Conservation (phyloP, 208 protist species). For the Acanthamoeba castellanii region DNA sequence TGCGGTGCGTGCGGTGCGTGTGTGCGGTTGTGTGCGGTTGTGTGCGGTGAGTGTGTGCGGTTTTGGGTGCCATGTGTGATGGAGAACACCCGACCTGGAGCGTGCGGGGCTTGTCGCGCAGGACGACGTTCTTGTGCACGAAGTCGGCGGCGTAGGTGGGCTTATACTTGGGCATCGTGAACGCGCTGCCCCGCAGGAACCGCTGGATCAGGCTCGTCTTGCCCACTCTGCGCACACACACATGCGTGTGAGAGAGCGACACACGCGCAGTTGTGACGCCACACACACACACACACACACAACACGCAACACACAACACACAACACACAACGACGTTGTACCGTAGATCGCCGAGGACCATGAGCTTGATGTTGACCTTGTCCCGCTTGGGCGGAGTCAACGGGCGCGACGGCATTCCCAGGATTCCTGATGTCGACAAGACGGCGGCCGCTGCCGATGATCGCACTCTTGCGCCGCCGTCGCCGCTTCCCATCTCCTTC, state of each 20-base stretch:
- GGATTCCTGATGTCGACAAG: no score
- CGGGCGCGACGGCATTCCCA: background rate
- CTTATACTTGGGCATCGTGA: constrained; percentile 11
- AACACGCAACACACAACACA: no score
- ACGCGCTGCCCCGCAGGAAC: background rate
- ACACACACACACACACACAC: background rate
- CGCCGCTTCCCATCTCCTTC: background rate
- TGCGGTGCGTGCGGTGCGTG: no score
- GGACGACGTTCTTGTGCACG: constrained; percentile 28
- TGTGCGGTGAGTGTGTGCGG: no score
- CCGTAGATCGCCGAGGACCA: constrained; percentile 24
- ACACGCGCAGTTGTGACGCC: background rate
- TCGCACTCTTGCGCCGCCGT: background rate
- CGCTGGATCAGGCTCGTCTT: constrained; percentile 44
- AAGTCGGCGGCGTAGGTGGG: constrained; percentile 48
- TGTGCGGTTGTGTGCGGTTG: no score
- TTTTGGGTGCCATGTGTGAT: background rate
- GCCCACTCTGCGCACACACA: background rate
- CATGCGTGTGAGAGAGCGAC: background rate
- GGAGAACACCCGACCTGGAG: constrained; percentile 1
- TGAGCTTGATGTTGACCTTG: constrained; percentile 16
- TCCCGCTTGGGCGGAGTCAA: background rate
- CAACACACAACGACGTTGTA: no score
- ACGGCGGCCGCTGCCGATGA: no score
- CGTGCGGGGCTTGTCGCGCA: constrained; percentile 12